Conservation (phyloP, 345 rosid genomes). For the Litchi chinensis region DNA sequence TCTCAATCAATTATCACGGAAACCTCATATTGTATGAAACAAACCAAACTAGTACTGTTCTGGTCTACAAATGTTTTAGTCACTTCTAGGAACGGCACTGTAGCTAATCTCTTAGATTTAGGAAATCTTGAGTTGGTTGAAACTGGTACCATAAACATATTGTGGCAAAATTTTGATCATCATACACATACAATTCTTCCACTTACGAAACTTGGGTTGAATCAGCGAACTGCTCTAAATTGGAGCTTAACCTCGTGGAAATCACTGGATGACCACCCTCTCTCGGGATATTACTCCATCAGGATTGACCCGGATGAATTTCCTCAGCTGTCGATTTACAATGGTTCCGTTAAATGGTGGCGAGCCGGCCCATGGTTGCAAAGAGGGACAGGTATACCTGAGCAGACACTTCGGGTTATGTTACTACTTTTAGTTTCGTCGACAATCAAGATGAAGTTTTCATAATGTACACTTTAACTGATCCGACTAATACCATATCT, state of each 20-base stretch:
- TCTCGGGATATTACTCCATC: constrained; percentile 37
- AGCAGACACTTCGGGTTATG: constrained; percentile 33
- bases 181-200: constrained; percentile 67
- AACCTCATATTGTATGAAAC: constrained; percentile 38
- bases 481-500: constrained; percentile 9
- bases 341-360: constrained; percentile 38
- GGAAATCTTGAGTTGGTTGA: constrained; percentile 63
- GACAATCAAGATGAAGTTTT: constrained; percentile 32
- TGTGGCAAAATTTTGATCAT: constrained; percentile 79
- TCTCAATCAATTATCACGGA: constrained; percentile 44
- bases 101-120: constrained; percentile 54
- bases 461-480: background rate
- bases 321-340: constrained; percentile 52
- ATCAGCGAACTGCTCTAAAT: constrained; percentile 33
- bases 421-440: constrained; percentile 34
- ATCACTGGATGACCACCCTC: constrained; percentile 57
- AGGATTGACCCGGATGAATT: constrained; percentile 43
- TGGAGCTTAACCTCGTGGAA: constrained; percentile 55
- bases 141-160: constrained; percentile 17
- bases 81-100: constrained; percentile 15
- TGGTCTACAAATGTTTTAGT: constrained; percentile 48
- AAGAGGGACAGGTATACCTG: constrained; percentile 74
- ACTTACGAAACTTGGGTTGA: constrained; percentile 64
- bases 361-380: constrained; percentile 61
- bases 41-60: constrained; percentile 27